phyloP scores from a whole-genome alignment of 2,329 filamentous ascomycete species.

The Penicillium sp. region DNA sequence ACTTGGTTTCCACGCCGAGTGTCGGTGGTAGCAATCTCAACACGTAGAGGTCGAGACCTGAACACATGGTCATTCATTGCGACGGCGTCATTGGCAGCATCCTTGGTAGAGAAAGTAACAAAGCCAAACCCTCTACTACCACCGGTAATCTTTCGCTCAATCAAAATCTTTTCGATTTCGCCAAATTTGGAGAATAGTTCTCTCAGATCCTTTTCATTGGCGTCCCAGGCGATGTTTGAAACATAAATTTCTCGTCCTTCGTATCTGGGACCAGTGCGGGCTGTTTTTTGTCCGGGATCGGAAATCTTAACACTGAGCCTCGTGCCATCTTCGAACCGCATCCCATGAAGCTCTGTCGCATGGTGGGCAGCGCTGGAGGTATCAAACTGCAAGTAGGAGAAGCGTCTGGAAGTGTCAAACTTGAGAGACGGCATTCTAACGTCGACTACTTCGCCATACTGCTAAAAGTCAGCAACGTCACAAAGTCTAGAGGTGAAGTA shows the following conservation, averaged over 20 bases:
- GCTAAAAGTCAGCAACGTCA: constrained; percentile 17
- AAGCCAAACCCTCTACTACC: constrained; percentile 76
- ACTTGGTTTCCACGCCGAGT: constrained; percentile 44
- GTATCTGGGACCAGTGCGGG: constrained; percentile 73
- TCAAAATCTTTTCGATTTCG: constrained; percentile 66
- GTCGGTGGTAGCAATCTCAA: constrained; percentile 51
- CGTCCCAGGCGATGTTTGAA: constrained; percentile 61
- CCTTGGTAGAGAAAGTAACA: constrained; percentile 68
- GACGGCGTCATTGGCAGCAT: constrained; percentile 63
- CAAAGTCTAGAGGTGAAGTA: not conserved
- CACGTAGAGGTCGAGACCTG: constrained; percentile 63
- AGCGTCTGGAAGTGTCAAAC: constrained; percentile 81
- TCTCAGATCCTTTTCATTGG: constrained; percentile 66
- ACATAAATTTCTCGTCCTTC: constrained; percentile 86
- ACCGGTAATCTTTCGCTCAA: constrained; percentile 66
- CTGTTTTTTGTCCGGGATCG: constrained; percentile 73
- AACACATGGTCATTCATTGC: constrained; percentile 70
- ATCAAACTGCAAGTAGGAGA: constrained; percentile 93
- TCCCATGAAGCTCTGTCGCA: constrained; percentile 71
- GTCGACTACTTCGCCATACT: constrained; percentile 77
- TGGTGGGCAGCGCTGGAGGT: constrained; percentile 64
- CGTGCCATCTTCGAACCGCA: constrained; percentile 63
- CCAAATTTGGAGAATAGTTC: constrained; percentile 74
- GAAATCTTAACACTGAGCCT: constrained; percentile 78
- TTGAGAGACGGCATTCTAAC: constrained; percentile 90